These are phyloP conservation scores for Wickerhamiella shivajii DNA, from an alignment of 805 yeast genomes.

Conservation along the genomic window DNA sequence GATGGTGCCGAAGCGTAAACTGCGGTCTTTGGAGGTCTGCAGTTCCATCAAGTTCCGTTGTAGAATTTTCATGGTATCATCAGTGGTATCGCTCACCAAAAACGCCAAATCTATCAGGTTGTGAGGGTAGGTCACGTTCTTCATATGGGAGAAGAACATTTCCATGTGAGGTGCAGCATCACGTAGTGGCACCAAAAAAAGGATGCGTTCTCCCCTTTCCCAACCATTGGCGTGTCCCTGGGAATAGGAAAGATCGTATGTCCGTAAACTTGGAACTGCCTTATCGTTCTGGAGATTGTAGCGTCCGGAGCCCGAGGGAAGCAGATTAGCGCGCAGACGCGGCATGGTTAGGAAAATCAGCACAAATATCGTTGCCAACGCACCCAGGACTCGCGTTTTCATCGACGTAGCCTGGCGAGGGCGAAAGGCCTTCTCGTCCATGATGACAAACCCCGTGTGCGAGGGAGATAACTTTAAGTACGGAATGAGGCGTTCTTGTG, in stretches of 20 bases:
- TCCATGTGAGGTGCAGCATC: constrained; percentile 86
- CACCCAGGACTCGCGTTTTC: constrained; percentile 1
- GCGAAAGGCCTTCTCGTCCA: constrained; percentile 7
- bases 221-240: constrained; percentile 60
- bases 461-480: too few species aligned
- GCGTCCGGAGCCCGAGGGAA: constrained; percentile 2
- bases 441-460: too few species aligned
- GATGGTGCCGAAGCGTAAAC: constrained; percentile 58
- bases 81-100: constrained; percentile 76
- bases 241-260: constrained; percentile 56
- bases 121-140: constrained; percentile 66
- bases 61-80: constrained; percentile 64
- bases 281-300: constrained; percentile 17
- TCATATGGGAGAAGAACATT: constrained; percentile 74
- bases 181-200: constrained; percentile 79
- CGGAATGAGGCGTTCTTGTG: too few species aligned
- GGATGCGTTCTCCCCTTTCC: constrained; percentile 62
- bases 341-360: constrained; percentile 6
- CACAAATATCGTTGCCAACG: constrained; percentile 2
- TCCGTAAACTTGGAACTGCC: constrained; percentile 34
- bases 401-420: constrained; percentile 7
- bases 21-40: constrained; percentile 48
- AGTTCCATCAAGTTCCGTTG: constrained; percentile 40
- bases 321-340: constrained; percentile 4
- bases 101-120: constrained; percentile 63